Evolutionary conservation across 192 early-diverging fungal genomes (phyloP).

Genomic region (Dissophora globulifera): DNA sequence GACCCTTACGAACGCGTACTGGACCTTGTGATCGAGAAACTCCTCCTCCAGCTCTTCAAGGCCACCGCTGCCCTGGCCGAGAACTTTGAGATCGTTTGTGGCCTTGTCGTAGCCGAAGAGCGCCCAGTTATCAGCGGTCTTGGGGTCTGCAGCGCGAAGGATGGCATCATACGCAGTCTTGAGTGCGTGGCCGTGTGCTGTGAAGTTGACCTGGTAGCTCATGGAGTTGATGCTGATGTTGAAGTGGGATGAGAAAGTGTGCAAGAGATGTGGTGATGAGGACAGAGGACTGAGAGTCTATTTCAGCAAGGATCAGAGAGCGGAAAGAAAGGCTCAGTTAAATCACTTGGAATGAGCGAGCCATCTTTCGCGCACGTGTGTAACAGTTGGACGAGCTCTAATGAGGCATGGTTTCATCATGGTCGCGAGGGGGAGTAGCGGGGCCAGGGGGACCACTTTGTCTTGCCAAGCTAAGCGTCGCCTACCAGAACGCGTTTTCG

Average conservation of each 20-base stretch:
- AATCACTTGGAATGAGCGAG: too few species aligned
- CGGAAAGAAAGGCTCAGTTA: too few species aligned
- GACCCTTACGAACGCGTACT: slow-evolving; percentile 87
- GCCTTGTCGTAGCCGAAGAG: slow-evolving; percentile 82
- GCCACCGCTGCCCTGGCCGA: slow-evolving; percentile 73
- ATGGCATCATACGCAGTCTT: slow-evolving; percentile 72
- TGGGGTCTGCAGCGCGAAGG: slow-evolving; percentile 59
- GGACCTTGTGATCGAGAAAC: slow-evolving; percentile 89
- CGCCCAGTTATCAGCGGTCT: slow-evolving; percentile 70
- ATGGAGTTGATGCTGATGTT: slow-evolving; percentile 37
- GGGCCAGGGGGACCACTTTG: too few species aligned
- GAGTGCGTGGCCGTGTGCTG: slow-evolving; percentile 71
- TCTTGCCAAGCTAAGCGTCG: too few species aligned
- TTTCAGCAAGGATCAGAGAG: too few species aligned
- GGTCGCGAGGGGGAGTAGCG: too few species aligned
- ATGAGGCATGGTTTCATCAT: too few species aligned
- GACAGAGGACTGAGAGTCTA: not conserved
- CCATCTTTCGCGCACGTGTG: too few species aligned
- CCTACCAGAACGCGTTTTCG: too few species aligned
- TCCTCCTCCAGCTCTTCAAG: slow-evolving; percentile 92
- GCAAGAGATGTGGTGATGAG: not conserved
- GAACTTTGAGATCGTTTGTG: slow-evolving; percentile 70
- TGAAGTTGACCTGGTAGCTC: slow-evolving; percentile 74
- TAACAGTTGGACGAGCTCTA: too few species aligned
- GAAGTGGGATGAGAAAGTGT: not conserved